These are phyloP conservation scores for Tubosaeta sp. DNA, from an alignment of 768 basidiomycete species.

Conservation along the genomic window DNA sequence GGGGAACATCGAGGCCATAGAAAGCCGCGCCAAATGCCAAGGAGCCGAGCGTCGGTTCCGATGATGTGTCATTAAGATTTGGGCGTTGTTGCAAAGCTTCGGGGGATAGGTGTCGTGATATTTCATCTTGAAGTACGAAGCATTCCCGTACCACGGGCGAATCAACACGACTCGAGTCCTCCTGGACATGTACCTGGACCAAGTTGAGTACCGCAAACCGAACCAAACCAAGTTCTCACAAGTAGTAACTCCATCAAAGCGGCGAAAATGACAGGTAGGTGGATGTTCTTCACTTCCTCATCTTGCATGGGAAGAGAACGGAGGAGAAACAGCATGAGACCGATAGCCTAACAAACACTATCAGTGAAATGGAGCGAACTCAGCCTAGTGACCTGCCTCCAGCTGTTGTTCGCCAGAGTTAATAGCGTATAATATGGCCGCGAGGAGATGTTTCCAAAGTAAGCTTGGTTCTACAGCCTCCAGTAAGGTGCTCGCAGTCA, in stretches of 20 bases:
- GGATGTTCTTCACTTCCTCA: constrained; percentile 78
- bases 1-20: constrained; percentile 45
- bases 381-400: constrained; percentile 42
- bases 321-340: constrained; percentile 69
- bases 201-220: neutral
- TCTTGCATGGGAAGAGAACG: constrained; percentile 73
- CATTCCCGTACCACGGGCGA: constrained; percentile 37
- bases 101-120: constrained; percentile 48
- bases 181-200: constrained; percentile 35
- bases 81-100: constrained; percentile 50
- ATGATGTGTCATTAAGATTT: constrained; percentile 37
- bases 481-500: constrained; percentile 85
- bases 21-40: constrained; percentile 58
- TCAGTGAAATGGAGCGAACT: constrained; percentile 2
- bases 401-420: constrained; percentile 35
- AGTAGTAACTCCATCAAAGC: constrained; percentile 60
- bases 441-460: constrained; percentile 77
- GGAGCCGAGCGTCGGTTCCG: constrained; percentile 34
- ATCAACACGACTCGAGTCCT: constrained; percentile 33
- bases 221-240: constrained; percentile 38
- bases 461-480: constrained; percentile 90
- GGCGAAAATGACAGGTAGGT: constrained; percentile 75
- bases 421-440: constrained; percentile 53
- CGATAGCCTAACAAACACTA: constrained; percentile 47
- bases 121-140: constrained; percentile 49